These are phyloP conservation scores for Dactylella cylindrospora DNA, from an alignment of 2,329 filamentous ascomycete species.

Conservation along the genomic window DNA sequence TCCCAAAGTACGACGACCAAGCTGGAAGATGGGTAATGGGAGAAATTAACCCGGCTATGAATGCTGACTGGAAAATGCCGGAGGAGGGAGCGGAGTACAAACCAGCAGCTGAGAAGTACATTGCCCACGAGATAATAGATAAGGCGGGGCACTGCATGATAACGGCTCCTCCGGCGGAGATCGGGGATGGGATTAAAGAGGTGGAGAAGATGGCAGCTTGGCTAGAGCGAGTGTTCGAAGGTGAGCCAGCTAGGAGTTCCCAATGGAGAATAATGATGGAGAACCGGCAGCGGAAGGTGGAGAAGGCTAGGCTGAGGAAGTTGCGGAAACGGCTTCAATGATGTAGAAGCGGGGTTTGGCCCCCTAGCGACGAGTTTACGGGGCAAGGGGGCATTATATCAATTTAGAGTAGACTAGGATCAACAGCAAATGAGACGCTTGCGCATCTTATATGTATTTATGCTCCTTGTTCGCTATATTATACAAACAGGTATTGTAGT, in stretches of 20 bases:
- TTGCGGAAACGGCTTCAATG: background rate
- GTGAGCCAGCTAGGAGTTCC: background rate
- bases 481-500: no score
- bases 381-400: no score
- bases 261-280: constrained; percentile 15
- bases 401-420: no score
- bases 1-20: background rate
- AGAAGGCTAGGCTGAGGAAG: background rate
- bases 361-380: no score
- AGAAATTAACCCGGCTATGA: constrained; percentile 4
- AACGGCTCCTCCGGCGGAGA: constrained; percentile 3
- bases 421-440: no score
- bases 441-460: no score
- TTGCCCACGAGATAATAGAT: constrained; percentile 11
- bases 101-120: constrained; percentile 6
- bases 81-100: background rate
- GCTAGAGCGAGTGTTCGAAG: constrained; percentile 1
- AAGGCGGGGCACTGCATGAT: constrained; percentile 26
- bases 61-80: background rate
- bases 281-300: background rate
- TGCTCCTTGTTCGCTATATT: no score
- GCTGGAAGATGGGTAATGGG: no score
- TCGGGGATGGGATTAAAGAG: constrained; percentile 5
- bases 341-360: background rate
- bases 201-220: constrained; percentile 23